Percentiles rank a stretch among this genome's conserved stretches.
Evolutionary conservation across 179 eudicot genomes (phyloP).

Genomic region (Amaranthus tricolor): DNA sequence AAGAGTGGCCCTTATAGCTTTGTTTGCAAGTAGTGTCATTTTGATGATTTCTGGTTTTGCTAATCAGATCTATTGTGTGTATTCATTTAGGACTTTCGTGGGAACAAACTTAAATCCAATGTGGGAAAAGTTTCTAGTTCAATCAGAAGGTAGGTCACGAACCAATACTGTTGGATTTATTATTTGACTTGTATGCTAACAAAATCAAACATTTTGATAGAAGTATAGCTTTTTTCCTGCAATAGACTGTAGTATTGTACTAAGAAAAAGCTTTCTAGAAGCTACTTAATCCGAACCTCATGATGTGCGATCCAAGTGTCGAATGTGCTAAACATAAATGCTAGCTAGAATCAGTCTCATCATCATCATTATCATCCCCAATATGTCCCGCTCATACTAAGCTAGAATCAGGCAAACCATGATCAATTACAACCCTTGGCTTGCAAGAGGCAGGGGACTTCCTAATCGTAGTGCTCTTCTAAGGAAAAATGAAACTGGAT

Average conservation of each 20-base stretch:
- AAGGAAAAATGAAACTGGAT: too few relatives aligned
- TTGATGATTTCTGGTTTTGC: slow-evolving; percentile 7
- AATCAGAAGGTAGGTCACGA: slow-evolving; percentile 64
- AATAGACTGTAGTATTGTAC: not conserved
- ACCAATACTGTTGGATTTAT: slow-evolving; percentile 5
- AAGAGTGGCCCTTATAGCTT: not conserved
- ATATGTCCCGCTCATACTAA: too few relatives aligned
- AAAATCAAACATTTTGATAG: not conserved
- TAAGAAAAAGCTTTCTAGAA: not conserved
- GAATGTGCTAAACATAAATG: not conserved
- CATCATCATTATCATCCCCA: too few relatives aligned
- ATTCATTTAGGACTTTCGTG: slow-evolving; percentile 65
- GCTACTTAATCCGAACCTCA: not conserved
- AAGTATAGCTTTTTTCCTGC: not conserved
- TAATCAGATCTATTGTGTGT: slow-evolving; percentile 18
- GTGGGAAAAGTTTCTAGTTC: slow-evolving; percentile 78
- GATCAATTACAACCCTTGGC: too few relatives aligned
- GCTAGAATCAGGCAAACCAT: too few relatives aligned
- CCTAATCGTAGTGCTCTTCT: too few relatives aligned
- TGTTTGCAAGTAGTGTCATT: not conserved
- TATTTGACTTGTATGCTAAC: slow-evolving; percentile 12
- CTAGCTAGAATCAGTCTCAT: too few relatives aligned
- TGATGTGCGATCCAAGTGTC: not conserved
- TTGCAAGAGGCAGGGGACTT: too few relatives aligned
- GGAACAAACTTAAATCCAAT: slow-evolving; percentile 79